These are phyloP conservation scores for Russula lepida DNA, from an alignment of 768 basidiomycete species.

Conservation along the genomic window DNA sequence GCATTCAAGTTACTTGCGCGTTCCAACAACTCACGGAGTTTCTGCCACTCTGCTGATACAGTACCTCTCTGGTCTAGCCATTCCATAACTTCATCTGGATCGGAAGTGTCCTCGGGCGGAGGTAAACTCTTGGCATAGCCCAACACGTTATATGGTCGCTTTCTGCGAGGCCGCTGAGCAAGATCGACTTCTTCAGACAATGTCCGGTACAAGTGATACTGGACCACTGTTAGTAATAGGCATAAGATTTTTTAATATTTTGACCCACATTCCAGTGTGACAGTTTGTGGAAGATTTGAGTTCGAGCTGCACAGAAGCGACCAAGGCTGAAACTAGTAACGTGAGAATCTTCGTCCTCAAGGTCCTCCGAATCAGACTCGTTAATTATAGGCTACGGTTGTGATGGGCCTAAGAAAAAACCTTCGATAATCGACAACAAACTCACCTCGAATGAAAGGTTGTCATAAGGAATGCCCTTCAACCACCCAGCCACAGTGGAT, in stretches of 20 bases:
- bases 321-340: slow-evolving; percentile 50
- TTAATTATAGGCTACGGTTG: slow-evolving; percentile 8
- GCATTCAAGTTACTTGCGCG: slow-evolving; percentile 57
- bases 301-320: slow-evolving; percentile 70
- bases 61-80: slow-evolving; percentile 68
- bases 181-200: slow-evolving; percentile 52
- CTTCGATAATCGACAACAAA: background rate
- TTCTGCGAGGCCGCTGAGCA: slow-evolving; percentile 34
- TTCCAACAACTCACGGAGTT: slow-evolving; percentile 66
- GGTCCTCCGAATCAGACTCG: slow-evolving; percentile 22
- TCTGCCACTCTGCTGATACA: slow-evolving; percentile 63
- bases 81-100: slow-evolving; percentile 74
- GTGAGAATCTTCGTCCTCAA: slow-evolving; percentile 21
- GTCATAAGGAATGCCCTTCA: slow-evolving; percentile 68
- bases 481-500: slow-evolving; percentile 52
- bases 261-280: slow-evolving; percentile 74
- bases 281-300: slow-evolving; percentile 59
- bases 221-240: background rate
- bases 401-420: background rate
- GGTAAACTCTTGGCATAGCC: slow-evolving; percentile 41
- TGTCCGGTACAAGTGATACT: slow-evolving; percentile 59
- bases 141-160: slow-evolving; percentile 47
- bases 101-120: slow-evolving; percentile 57
- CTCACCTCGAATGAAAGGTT: slow-evolving; percentile 55
- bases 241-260: background rate